Percentiles rank a stretch among this genome's conserved stretches.
Evolutionary conservation across 805 yeast genomes (phyloP).

Genomic region (Debaryomyces hansenii): DNA sequence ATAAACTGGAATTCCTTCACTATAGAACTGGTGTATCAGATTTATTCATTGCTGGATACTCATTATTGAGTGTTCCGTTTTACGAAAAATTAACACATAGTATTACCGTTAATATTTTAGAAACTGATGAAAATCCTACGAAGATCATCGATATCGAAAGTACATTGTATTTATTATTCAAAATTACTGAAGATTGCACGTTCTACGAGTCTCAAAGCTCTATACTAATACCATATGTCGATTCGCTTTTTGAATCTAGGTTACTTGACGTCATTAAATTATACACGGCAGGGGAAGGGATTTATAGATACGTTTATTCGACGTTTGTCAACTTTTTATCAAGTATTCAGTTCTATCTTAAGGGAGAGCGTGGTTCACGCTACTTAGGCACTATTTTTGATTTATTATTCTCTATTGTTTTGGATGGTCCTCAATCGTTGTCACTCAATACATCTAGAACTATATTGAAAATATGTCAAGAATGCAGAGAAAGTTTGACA

Average conservation of each 20-base stretch:
- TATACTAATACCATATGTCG: slow-evolving; percentile 24
- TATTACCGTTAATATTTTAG: slow-evolving; percentile 23
- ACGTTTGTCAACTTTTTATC: slow-evolving; percentile 61
- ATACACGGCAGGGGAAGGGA: slow-evolving; percentile 6
- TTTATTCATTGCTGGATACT: slow-evolving; percentile 68
- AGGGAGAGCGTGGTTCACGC: slow-evolving; percentile 39
- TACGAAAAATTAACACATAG: slow-evolving; percentile 43
- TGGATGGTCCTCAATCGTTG: slow-evolving; percentile 28
- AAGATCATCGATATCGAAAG: slow-evolving; percentile 54
- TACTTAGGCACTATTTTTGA: slow-evolving; percentile 54
- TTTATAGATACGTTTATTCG: slow-evolving; percentile 18
- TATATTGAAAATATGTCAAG: slow-evolving; percentile 57
- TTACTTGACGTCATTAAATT: slow-evolving; percentile 19
- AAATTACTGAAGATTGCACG: slow-evolving; percentile 54
- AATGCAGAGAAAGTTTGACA: slow-evolving; percentile 44
- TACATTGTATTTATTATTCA: slow-evolving; percentile 56
- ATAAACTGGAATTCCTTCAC: slow-evolving; percentile 56
- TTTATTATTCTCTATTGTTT: slow-evolving; percentile 47
- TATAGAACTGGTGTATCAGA: slow-evolving; percentile 79
- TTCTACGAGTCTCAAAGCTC: slow-evolving; percentile 36
- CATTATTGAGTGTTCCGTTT: slow-evolving; percentile 57
- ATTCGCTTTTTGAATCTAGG: slow-evolving; percentile 21
- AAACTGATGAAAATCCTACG: slow-evolving; percentile 1
- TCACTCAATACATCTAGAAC: slow-evolving; percentile 48
- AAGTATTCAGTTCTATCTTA: slow-evolving; percentile 60